These are phyloP conservation scores for Termitomyces sp. DNA, from an alignment of 768 basidiomycete genomes.

Conservation along the genomic window DNA sequence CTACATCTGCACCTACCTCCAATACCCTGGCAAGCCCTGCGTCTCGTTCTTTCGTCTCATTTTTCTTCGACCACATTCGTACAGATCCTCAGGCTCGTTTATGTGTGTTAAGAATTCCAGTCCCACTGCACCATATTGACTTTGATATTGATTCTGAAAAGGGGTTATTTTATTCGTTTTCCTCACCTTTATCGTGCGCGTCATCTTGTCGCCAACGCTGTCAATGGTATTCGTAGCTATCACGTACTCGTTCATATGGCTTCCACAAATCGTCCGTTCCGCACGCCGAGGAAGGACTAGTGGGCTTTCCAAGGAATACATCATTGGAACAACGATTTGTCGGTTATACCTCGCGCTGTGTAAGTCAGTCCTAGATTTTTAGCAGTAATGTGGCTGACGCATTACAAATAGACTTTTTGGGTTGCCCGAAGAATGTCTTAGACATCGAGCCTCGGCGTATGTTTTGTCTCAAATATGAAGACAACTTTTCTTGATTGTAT, in stretches of 20 bases:
- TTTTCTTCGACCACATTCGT: slow-evolving; percentile 52
- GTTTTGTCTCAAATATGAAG: slow-evolving; percentile 36
- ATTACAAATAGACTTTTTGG: slow-evolving; percentile 59
- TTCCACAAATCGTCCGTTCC: slow-evolving; percentile 79
- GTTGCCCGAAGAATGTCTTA: slow-evolving; percentile 81
- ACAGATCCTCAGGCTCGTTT: slow-evolving; percentile 68
- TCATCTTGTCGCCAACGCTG: slow-evolving; percentile 63
- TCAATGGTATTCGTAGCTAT: slow-evolving; percentile 58
- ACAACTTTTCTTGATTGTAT: background rate
- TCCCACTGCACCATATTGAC: background rate
- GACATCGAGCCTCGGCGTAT: slow-evolving; percentile 71
- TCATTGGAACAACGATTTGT: slow-evolving; percentile 71
- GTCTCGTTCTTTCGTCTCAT: slow-evolving; percentile 38
- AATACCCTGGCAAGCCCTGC: slow-evolving; percentile 10
- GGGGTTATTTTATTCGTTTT: slow-evolving; percentile 67
- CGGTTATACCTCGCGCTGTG: slow-evolving; percentile 70
- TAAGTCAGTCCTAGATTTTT: slow-evolving; percentile 30
- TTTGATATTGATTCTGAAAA: slow-evolving; percentile 19
- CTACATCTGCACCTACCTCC: slow-evolving; percentile 18
- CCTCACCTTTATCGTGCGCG: slow-evolving; percentile 66
- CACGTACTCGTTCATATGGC: slow-evolving; percentile 79
- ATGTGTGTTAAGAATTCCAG: slow-evolving; percentile 38
- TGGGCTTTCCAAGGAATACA: slow-evolving; percentile 62
- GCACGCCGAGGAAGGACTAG: slow-evolving; percentile 64
- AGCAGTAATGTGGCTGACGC: background rate